phyloP scores from a whole-genome alignment of 1,284 basidiomycete genomes.

The Leccinum variabile region DNA sequence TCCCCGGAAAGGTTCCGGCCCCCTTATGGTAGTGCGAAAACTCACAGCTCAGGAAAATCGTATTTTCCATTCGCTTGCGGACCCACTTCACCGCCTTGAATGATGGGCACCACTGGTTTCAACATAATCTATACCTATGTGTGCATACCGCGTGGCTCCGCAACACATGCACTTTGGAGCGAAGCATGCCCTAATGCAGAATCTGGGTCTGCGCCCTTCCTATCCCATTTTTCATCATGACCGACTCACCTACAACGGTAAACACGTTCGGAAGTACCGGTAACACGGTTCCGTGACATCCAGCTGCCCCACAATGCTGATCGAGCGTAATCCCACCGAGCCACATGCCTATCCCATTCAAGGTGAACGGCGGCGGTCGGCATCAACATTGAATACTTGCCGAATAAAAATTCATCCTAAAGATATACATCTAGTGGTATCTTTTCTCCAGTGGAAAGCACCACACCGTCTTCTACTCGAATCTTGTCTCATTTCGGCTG shows the following conservation, averaged over 20 bases:
- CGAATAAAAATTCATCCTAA: slow-evolving; percentile 19
- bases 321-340: slow-evolving; percentile 2
- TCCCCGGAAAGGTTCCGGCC: not conserved
- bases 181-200: slow-evolving; percentile 8
- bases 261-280: slow-evolving; percentile 31
- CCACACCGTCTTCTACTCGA: slow-evolving; percentile 15
- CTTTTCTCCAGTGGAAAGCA: not conserved
- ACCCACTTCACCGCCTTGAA: slow-evolving; percentile 35
- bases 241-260: not conserved
- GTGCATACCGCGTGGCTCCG: slow-evolving; percentile 51
- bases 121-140: slow-evolving; percentile 37
- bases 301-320: slow-evolving; percentile 3
- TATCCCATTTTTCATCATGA: not conserved
- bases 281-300: slow-evolving; percentile 44
- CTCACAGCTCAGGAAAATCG: slow-evolving; percentile 9
- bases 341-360: not conserved
- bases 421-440: slow-evolving; percentile 5
- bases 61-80: slow-evolving; percentile 36
- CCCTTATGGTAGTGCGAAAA: slow-evolving; percentile 31
- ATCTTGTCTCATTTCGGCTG: slow-evolving; percentile 35
- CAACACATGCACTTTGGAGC: slow-evolving; percentile 4
- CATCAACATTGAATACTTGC: slow-evolving; percentile 30
- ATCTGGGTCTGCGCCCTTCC: slow-evolving; percentile 2
- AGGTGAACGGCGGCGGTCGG: not conserved
- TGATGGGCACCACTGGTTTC: slow-evolving; percentile 8